These are phyloP conservation scores for Phyllosticta citribraziliensis DNA, from an alignment of 2,329 filamentous ascomycete species.

Conservation along the genomic window DNA sequence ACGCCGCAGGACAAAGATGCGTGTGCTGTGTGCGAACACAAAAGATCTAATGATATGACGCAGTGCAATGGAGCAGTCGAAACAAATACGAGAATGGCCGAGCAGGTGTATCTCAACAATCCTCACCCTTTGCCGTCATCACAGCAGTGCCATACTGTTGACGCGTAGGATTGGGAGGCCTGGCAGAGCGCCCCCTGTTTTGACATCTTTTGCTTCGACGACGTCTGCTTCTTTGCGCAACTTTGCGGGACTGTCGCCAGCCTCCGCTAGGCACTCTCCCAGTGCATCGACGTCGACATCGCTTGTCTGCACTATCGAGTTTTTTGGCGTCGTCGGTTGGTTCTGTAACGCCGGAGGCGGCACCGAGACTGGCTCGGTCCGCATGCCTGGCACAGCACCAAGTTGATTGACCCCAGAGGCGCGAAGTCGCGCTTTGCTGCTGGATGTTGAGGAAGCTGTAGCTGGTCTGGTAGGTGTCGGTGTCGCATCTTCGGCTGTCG, in stretches of 20 bases:
- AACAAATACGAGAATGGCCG: not conserved
- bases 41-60: not conserved
- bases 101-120: not conserved
- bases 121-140: not conserved
- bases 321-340: constrained; percentile 21
- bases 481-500: not conserved
- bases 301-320: constrained; percentile 20
- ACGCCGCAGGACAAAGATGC: not conserved
- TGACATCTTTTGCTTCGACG: not conserved
- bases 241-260: constrained; percentile 5
- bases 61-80: not conserved
- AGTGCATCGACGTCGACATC: constrained; percentile 30
- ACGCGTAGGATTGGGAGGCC: not conserved
- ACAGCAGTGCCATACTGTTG: not conserved
- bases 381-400: constrained; percentile 31
- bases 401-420: constrained; percentile 29
- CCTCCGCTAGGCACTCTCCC: constrained; percentile 25
- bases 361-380: constrained; percentile 13
- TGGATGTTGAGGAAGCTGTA: not conserved
- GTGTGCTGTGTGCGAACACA: not conserved
- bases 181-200: not conserved
- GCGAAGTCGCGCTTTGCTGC: constrained; percentile 13
- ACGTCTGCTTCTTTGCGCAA: not conserved
- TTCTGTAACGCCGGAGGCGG: not conserved
- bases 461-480: not conserved